Base-by-base conservation (phyloP, 805 yeast genomes). In the Maudiozyma bulderi region DNA sequence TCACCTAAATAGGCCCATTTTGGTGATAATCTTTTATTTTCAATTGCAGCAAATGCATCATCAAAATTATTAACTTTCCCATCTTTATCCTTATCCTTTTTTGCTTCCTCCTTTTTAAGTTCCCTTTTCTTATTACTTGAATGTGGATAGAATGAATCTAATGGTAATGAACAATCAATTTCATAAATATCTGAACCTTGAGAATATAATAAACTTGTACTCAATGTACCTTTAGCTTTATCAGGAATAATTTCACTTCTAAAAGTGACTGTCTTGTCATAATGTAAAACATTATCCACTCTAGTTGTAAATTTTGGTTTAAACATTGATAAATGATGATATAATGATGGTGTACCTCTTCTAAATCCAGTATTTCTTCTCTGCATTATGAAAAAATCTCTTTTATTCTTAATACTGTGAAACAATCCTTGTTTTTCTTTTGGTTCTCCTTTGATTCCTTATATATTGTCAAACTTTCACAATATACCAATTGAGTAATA, bases 41-140 rank as follows among this genome's bases (percentile, higher is more conserved):
- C 61, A 10, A 55, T 50, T 49, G 80, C 87, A 29, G 77, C 81
- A 40, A 84, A 74, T 2, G 82, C 88, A 51, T 83, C 91, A 40
- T 84, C 95, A 46, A 73, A 72, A 57, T 48, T 15, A 46, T 26
- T 15, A 5, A n/a, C 13, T 42, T 42, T 13, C 9, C 20, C 40
- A 34, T 14, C 38, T 20, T 35, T n/a, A 52, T 37, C 14, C 43
- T 42, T 30, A 14, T 34, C 40, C 6, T 40, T 37, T 49, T 46
- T 39, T 15, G 44, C 40, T 6, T 44, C 50, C 29, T 38, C 44
- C 30, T 35, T 46, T 14, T 30, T 35, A 35, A 8, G 13, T 44
- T 20, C 26, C 3, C 31, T 29, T 14, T 30, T 34, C 11, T 26
- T n/a, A 11, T 28, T 28, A 9, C 13, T n/a, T 8, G 31, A 43